These are phyloP conservation scores for Exophiala lecanii-corni DNA, from an alignment of 2,329 filamentous ascomycete genomes.

Conservation along the genomic window DNA sequence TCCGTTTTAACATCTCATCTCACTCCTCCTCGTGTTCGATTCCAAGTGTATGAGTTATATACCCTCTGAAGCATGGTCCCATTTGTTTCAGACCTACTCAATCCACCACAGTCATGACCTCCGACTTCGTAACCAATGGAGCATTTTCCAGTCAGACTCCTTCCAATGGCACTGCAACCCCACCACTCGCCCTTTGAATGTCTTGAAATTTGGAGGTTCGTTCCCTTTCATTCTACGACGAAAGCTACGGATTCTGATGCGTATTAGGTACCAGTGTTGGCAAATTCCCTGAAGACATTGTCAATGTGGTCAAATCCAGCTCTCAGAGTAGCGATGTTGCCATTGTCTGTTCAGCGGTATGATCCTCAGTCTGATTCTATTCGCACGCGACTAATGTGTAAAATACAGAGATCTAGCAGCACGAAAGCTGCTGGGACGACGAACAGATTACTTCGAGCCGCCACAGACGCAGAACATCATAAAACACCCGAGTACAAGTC, in stretches of 20 bases:
- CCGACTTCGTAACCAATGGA: conserved; percentile 23
- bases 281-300: conserved; percentile 78
- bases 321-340: conserved; percentile 70
- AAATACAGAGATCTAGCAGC: conserved; percentile 65
- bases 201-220: conserved; percentile 25
- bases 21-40: neutral
- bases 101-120: conserved; percentile 13
- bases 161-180: conserved; percentile 13
- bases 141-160: conserved; percentile 12
- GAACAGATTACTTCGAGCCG: conserved; percentile 57
- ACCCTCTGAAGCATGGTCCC: conserved; percentile 9
- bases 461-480: conserved; percentile 45
- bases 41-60: neutral
- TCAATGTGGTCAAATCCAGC: conserved; percentile 64
- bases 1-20: neutral
- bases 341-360: conserved; percentile 80
- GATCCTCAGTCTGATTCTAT: conserved; percentile 3
- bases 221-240: too few relatives aligned
- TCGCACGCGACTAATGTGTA: conserved; percentile 1
- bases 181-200: conserved; percentile 14
- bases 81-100: neutral
- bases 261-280: conserved; percentile 82
- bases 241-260: too few relatives aligned
- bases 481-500: conserved; percentile 57
- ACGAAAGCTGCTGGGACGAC: conserved; percentile 95